Evolutionary conservation across 2,329 filamentous ascomycete genomes (phyloP).

Genomic region (Tolypocladium tundrense): DNA sequence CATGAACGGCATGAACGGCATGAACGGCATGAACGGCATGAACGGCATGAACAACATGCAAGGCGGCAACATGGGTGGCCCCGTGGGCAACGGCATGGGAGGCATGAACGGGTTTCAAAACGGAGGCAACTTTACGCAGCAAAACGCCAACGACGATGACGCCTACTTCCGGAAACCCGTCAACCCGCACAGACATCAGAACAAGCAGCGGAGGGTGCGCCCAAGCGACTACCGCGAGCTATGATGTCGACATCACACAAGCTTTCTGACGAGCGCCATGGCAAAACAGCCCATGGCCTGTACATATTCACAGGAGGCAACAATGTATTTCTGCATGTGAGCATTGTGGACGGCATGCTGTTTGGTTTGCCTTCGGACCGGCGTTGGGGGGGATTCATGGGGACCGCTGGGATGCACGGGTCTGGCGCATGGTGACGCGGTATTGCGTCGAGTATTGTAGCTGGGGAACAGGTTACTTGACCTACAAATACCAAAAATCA

Average conservation of each 20-base stretch:
- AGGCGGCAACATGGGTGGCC: conserved; percentile 1
- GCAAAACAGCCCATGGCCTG: neutral
- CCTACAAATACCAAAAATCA: neutral
- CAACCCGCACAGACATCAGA: conserved; percentile 84
- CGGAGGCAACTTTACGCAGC: conserved; percentile 32
- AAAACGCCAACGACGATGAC: conserved; percentile 61
- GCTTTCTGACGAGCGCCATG: neutral
- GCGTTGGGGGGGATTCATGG: neutral
- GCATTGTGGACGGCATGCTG: neutral
- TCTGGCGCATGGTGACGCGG: neutral
- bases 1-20: conserved; percentile 13
- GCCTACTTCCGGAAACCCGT: conserved; percentile 94
- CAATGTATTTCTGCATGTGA: neutral
- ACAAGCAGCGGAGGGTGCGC: conserved; percentile 66
- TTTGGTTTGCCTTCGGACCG: neutral
- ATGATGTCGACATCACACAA: conserved; percentile 23
- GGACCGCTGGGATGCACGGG: neutral
- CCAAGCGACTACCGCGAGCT: conserved; percentile 89
- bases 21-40: conserved; percentile 17
- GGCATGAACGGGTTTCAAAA: conserved; percentile 23
- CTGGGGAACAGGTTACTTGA: neutral
- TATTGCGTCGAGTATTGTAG: neutral
- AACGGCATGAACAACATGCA: conserved; percentile 17
- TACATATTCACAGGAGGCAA: neutral
- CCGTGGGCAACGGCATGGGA: conserved; percentile 13